Evolutionary conservation across 2,329 filamentous ascomycete species (phyloP).

Genomic region (Metarhizium album): DNA sequence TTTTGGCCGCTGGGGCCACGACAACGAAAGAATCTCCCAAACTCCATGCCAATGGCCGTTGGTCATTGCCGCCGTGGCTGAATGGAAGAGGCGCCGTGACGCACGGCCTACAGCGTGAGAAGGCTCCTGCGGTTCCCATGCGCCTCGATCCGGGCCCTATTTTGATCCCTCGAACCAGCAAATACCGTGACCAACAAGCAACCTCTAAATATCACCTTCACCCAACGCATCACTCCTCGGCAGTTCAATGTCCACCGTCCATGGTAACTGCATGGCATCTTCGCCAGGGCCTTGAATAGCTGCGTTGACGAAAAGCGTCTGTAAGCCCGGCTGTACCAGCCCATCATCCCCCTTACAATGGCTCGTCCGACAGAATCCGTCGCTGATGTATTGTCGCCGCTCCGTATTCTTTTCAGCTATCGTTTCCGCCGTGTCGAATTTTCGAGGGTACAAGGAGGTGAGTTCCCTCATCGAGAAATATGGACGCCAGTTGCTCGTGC

Average conservation of each 20-base stretch:
- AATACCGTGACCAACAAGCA: too few relatives aligned
- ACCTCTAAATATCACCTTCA: too few relatives aligned
- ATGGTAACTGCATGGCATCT: neutral
- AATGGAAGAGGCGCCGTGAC: too few relatives aligned
- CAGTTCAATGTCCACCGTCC: neutral
- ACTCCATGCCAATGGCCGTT: too few relatives aligned
- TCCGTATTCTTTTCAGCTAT: neutral
- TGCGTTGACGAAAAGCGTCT: neutral
- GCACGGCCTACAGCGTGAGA: too few relatives aligned
- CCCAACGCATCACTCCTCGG: too few relatives aligned
- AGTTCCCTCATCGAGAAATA: conserved; percentile 31
- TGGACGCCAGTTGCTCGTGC: conserved; percentile 19
- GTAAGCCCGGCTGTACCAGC: neutral
- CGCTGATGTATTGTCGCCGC: neutral
- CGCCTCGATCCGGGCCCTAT: too few relatives aligned
- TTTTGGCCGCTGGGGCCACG: too few relatives aligned
- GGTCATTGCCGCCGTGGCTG: too few relatives aligned
- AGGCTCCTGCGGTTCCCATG: too few relatives aligned
- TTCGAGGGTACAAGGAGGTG: conserved; percentile 12
- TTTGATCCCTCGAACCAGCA: too few relatives aligned
- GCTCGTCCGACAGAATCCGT: neutral
- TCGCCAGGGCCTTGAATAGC: neutral
- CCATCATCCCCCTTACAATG: neutral
- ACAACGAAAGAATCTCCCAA: too few relatives aligned
- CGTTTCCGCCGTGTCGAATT: neutral